Evolutionary conservation across 257 asterid species (phyloP).

Genomic region (Catharanthus roseus): DNA sequence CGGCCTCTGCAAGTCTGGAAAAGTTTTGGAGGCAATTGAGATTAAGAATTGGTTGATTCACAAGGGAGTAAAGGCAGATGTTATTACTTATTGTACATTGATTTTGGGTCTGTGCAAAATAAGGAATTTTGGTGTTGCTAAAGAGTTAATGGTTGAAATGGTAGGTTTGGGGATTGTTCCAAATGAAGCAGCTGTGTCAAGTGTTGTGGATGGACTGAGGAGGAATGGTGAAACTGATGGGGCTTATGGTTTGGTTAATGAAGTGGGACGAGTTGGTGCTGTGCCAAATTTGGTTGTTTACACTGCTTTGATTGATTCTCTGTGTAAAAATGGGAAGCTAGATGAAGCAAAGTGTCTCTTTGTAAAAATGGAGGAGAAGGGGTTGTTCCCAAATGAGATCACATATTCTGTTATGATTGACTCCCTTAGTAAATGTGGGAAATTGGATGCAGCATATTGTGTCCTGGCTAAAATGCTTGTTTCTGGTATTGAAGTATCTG

Average conservation of each 20-base stretch:
- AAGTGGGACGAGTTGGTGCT: constrained; percentile 44
- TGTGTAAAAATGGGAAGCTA: constrained; percentile 57
- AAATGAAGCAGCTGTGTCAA: constrained; percentile 65
- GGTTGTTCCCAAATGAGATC: constrained; percentile 52
- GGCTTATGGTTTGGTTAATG: constrained; percentile 58
- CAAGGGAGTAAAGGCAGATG: constrained; percentile 63
- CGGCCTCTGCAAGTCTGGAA: constrained; percentile 71
- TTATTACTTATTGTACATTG: constrained; percentile 65
- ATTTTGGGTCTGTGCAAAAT: constrained; percentile 56
- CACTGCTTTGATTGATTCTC: constrained; percentile 58
- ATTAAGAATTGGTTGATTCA: constrained; percentile 41
- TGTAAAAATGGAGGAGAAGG: constrained; percentile 48
- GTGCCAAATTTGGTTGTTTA: constrained; percentile 71
- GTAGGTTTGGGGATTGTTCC: constrained; percentile 57
- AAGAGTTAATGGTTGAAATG: constrained; percentile 67
- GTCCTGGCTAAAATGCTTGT: constrained; percentile 49
- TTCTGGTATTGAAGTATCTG: constrained; percentile 43
- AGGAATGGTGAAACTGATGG: constrained; percentile 40
- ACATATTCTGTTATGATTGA: constrained; percentile 58
- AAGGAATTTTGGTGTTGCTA: constrained; percentile 45
- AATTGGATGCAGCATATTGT: constrained; percentile 41
- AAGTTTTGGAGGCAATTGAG: constrained; percentile 61
- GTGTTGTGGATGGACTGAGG: constrained; percentile 79
- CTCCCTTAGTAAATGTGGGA: constrained; percentile 62
- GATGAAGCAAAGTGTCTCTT: constrained; percentile 54